Evolutionary conservation across 2,329 filamentous ascomycete species (phyloP).

Genomic region (Aureobasidium zeae): DNA sequence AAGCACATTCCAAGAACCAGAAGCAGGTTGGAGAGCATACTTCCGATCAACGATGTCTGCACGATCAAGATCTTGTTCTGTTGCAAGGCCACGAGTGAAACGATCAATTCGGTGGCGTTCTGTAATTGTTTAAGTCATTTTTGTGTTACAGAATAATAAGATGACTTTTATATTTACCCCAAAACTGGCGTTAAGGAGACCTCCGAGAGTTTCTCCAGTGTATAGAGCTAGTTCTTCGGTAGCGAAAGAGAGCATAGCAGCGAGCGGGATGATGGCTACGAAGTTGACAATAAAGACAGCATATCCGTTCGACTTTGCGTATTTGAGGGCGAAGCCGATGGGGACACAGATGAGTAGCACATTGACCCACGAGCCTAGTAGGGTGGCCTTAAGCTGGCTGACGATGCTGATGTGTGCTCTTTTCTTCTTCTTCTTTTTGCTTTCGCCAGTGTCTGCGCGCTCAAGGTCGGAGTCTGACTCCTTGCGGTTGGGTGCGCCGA

Average conservation of each 20-base stretch:
- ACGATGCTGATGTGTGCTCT: constrained; percentile 23
- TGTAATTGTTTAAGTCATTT: too few relatives aligned
- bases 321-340: constrained; percentile 64
- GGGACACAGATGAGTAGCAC: constrained; percentile 69
- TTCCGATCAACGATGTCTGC: constrained; percentile 84
- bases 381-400: constrained; percentile 58
- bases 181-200: constrained; percentile 82
- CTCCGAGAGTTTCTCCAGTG: constrained; percentile 73
- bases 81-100: constrained; percentile 72
- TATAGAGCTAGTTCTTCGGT: constrained; percentile 82
- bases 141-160: too few relatives aligned
- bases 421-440: constrained; percentile 23
- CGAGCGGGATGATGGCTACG: constrained; percentile 82
- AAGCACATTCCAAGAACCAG: constrained; percentile 88
- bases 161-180: too few relatives aligned
- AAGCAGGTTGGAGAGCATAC: constrained; percentile 82
- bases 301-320: constrained; percentile 49
- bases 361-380: constrained; percentile 83
- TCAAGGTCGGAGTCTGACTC: constrained; percentile 14
- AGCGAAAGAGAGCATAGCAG: constrained; percentile 75
- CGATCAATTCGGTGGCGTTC: constrained; percentile 41
- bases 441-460: constrained; percentile 20
- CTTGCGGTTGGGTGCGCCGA: constrained; percentile 3
- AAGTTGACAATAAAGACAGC: constrained; percentile 84
- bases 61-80: constrained; percentile 73